These are phyloP conservation scores for Myochromella boudieri DNA, from an alignment of 768 basidiomycete species.

Conservation along the genomic window DNA sequence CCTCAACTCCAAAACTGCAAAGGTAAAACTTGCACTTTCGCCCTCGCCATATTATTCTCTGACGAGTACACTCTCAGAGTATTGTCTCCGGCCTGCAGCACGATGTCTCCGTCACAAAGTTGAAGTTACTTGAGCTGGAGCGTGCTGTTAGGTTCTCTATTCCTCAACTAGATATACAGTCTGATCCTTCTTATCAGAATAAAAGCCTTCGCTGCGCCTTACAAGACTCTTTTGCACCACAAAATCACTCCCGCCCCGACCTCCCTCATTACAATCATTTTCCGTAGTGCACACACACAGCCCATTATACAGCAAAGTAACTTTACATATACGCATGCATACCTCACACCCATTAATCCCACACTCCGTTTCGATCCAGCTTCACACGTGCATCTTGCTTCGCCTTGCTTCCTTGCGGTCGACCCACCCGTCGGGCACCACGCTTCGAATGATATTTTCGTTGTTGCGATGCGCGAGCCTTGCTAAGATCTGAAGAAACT, in stretches of 20 bases:
- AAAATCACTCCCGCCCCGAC: background rate
- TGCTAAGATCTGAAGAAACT: conserved; percentile 62
- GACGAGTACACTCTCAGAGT: conserved; percentile 42
- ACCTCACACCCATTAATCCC: conserved; percentile 46
- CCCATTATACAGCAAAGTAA: background rate
- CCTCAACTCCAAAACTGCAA: conserved; percentile 75
- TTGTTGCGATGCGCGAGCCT: conserved; percentile 59
- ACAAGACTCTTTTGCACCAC: background rate
- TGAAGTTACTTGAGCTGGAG: conserved; percentile 69
- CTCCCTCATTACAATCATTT: conserved; percentile 2
- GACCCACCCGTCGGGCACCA: conserved; percentile 57
- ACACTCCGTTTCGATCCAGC: conserved; percentile 56
- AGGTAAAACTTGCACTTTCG: conserved; percentile 40
- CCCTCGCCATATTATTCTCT: background rate
- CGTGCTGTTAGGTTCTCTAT: conserved; percentile 50
- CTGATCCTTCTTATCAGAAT: conserved; percentile 22
- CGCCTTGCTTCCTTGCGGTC: conserved; percentile 80
- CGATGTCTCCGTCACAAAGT: conserved; percentile 55
- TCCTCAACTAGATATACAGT: background rate
- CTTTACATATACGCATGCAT: conserved; percentile 2
- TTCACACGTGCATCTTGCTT: conserved; percentile 75
- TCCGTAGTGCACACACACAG: background rate
- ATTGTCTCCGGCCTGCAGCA: conserved; percentile 73
- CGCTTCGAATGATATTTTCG: conserved; percentile 81
- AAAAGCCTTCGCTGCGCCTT: conserved; percentile 24